Evolutionary conservation across 768 basidiomycete genomes (phyloP).

Genomic region (Aureoboletus auriporus): DNA sequence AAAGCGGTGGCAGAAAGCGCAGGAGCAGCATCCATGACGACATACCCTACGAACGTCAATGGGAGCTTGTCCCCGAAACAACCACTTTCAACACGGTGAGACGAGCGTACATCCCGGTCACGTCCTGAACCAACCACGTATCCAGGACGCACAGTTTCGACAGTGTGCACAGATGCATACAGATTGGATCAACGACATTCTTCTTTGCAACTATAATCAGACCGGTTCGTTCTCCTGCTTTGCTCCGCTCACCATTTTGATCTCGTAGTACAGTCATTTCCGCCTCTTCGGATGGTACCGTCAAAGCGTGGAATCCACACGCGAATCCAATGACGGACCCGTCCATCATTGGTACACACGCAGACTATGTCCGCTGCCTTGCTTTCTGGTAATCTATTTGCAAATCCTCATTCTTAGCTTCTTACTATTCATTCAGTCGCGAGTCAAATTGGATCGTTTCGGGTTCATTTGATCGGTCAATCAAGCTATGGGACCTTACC

Average conservation of each 20-base stretch:
- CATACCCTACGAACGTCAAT: constrained; percentile 66
- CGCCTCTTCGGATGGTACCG: constrained; percentile 92
- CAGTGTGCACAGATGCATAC: constrained; percentile 87
- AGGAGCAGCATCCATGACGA: constrained; percentile 26
- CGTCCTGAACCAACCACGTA: constrained; percentile 9
- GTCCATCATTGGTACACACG: constrained; percentile 64
- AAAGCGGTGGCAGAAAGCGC: constrained; percentile 32
- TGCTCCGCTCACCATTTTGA: constrained; percentile 6
- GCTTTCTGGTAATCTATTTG: constrained; percentile 51
- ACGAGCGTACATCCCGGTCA: constrained; percentile 4
- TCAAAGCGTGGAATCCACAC: constrained; percentile 93
- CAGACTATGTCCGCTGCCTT: constrained; percentile 85
- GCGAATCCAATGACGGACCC: constrained; percentile 55
- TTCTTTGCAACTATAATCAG: constrained; percentile 89
- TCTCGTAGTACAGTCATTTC: constrained; percentile 61
- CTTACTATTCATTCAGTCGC: constrained; percentile 42
- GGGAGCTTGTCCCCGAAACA: constrained; percentile 68
- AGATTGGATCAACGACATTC: constrained; percentile 95
- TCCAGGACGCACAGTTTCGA: constrained; percentile 63
- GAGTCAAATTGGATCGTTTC: constrained; percentile 87
- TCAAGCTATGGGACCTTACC: constrained; percentile 90
- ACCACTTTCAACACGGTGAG: constrained; percentile 49
- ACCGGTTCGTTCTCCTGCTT: constrained; percentile 49
- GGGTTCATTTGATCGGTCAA: constrained; percentile 90
- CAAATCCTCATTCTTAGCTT: constrained; percentile 3